phyloP scores from a whole-genome alignment of 2,329 filamentous ascomycete genomes.

The Neobulgaria alba region DNA sequence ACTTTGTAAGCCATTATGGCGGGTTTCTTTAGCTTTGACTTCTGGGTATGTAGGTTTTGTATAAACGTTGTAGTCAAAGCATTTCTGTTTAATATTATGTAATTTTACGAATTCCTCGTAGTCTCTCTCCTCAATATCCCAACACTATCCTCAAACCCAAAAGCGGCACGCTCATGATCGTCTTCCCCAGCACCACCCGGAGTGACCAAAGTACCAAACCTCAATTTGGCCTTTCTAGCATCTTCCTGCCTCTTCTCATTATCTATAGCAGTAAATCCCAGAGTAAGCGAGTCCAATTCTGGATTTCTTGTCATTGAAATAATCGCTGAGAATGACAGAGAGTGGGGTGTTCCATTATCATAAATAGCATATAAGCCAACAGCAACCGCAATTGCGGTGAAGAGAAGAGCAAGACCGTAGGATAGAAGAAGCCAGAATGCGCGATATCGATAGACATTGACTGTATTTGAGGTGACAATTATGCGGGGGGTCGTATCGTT shows the following conservation, averaged over 20 bases:
- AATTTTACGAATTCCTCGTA: no score
- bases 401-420: conserved; percentile 3
- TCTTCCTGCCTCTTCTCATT: not conserved
- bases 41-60: no score
- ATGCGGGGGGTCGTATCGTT: not conserved
- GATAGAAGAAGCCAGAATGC: conserved; percentile 4
- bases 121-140: not conserved
- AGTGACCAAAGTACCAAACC: not conserved
- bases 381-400: not conserved
- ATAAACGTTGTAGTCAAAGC: no score
- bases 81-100: no score
- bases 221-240: not conserved
- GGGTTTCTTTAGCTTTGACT: no score
- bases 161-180: not conserved
- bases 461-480: conserved; percentile 2
- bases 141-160: not conserved
- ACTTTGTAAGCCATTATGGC: no score
- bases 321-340: conserved; percentile 15
- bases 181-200: no score
- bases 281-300: not conserved
- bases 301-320: conserved; percentile 10
- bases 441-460: conserved; percentile 8
- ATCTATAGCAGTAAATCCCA: not conserved
- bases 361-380: conserved; percentile 7
- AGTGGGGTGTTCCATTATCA: conserved; percentile 11